phyloP scores from a whole-genome alignment of 208 protist species.

The Leishmania amazonensis region DNA sequence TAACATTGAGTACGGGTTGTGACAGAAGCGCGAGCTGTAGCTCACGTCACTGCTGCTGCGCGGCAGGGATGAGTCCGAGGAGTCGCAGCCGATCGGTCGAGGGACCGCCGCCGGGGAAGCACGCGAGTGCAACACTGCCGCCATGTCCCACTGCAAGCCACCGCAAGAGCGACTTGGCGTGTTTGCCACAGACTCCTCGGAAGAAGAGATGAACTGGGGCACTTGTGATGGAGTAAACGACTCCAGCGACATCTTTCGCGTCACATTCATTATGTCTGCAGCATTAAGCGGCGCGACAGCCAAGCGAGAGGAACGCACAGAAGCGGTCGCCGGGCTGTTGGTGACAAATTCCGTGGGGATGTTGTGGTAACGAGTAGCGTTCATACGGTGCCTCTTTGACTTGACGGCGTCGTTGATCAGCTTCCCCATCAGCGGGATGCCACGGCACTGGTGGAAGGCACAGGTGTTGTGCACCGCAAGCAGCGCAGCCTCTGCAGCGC shows the following conservation, averaged over 20 bases:
- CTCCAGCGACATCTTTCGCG: constrained; percentile 15
- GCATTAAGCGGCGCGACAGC: neutral
- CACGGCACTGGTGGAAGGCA: constrained; percentile 39
- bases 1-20: constrained; percentile 29
- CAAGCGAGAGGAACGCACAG: neutral
- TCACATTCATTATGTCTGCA: neutral
- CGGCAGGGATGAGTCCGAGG: constrained; percentile 16
- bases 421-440: constrained; percentile 41
- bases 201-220: constrained; percentile 10
- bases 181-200: constrained; percentile 15
- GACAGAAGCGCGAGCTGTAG: constrained; percentile 28
- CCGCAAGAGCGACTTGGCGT: constrained; percentile 19
- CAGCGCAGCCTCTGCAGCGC: constrained; percentile 38
- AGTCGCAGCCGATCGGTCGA: constrained; percentile 8
- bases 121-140: constrained; percentile 2
- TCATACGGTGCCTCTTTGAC: constrained; percentile 21
- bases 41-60: constrained; percentile 19
- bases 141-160: constrained; percentile 15
- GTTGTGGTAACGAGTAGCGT: neutral
- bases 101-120: neutral
- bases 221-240: neutral
- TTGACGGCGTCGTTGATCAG: constrained; percentile 17
- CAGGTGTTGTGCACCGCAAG: constrained; percentile 45
- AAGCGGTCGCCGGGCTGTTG: neutral
- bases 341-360: neutral